Base-by-base conservation (phyloP, 345 rosid species). In the Sonneratia caseolaris region DNA sequence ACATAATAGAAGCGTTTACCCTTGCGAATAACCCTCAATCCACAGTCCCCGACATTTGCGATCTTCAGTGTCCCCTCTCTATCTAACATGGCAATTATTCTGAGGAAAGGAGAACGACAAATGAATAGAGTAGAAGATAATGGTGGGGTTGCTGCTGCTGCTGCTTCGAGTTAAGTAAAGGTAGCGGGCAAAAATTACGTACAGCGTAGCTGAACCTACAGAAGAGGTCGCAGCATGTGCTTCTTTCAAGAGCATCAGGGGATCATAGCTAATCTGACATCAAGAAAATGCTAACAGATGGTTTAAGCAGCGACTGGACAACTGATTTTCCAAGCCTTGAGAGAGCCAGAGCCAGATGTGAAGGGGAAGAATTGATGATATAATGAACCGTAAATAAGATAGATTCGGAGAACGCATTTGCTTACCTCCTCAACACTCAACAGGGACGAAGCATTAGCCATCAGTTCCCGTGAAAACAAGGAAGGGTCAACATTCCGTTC, bases 401-500 rank as follows among this genome's bases (percentile, higher is more conserved):
- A 9, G 51, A 47, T 11, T 16, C 43, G 37, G 27, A 24, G 53
- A 56, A 53, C 32, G 13, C 6, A 42, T 14, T n/a, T 16, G 14
- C 24, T 49, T 73, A 91, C 97, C 86, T 85, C 91, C 71, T 79
- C 86, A 72, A 88, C 85, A 71, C 61, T 84, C 22, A 89, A 86
- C 1, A 91, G 37, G 76, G 74, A 74, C 47, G 85, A 85, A 82
- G 88, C 91, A 80, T 86, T 87, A 40, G 85, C 75, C 87, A 91
- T 88, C 72, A 93, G 76, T 78, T 93, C 96, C 70, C 68, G 80
- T 8, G 98, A 83, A 64, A 93, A 93, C 49, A 93, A 72, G 14
- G 96, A 85, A 78, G 98, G 94, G 79, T 93, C 97, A 82, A 93
- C 96, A 78, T 93, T 83, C 75, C 82, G 77, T 79, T 86, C 96